Evolutionary conservation across 2,329 filamentous ascomycete species (phyloP), one percentile per base, ranked within the genome.

Genomic region (Fusarium scirpi): DNA sequence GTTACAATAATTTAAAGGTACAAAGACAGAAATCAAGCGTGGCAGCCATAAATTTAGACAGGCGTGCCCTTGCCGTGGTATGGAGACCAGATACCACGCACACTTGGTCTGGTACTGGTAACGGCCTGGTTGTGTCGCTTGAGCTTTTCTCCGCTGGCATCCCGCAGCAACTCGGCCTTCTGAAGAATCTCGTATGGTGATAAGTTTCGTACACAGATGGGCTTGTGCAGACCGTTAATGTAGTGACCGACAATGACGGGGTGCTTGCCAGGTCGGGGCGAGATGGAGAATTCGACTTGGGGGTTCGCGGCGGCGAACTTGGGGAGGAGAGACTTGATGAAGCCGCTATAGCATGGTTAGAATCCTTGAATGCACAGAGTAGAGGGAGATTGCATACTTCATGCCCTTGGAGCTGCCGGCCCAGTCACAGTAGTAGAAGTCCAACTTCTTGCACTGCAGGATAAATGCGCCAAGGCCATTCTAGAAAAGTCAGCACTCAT

Each of bases 381-480:
- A 25, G 10, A 15, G 6, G 6, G 16, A 8, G 18, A 15, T 24
- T 9, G 73, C 87, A 70, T 86, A 96, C 93, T 97, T 96, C 94
- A 98, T 98, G 78, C 96, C 96, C 77, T 85, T 90, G 40, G 95
- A 98, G 81, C 93, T 97, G 69, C 94, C 96, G 62, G 92, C 93
- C 89, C 92, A 94, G 86, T 98, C 94, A 85, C 96, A 98, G 85
- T 97, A 99, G 84, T 97, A 93, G 78, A 99, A 93, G 81, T 97
- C 93, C 80, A 99, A 86, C 79, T 91, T 92, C 86, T 94, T 97
- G 90, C 96, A 99, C 85, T 97, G 95, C 62, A 98, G 89, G 82
- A 99, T 93, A 85, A 98, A 98, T 80, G 94, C 93, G 77, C 95
- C 95, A 74, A 98, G 87, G 86, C 96, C 96, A 85, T 99, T 98